These are phyloP conservation scores for Phytophthora palmivora DNA, from an alignment of 352 stramenopile genomes.

Conservation along the genomic window DNA sequence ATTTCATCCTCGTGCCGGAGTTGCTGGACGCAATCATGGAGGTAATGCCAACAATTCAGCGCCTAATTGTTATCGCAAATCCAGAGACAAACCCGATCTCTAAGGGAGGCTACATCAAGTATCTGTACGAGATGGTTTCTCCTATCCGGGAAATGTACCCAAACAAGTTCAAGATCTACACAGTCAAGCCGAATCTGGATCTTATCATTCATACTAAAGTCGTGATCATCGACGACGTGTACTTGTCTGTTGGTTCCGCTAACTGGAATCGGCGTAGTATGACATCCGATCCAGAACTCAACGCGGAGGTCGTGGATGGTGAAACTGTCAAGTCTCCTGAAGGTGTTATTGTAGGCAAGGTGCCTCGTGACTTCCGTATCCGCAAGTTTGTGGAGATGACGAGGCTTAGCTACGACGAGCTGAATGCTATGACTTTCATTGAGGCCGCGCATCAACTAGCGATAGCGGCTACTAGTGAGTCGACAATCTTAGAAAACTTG, in stretches of 20 bases:
- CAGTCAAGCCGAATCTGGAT: too few species aligned
- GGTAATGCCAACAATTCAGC: too few species aligned
- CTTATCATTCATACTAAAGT: too few species aligned
- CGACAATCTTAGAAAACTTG: constrained; percentile 36
- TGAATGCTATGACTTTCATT: constrained; percentile 55
- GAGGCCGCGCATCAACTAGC: constrained; percentile 50
- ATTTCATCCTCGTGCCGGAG: too few species aligned
- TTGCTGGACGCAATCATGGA: too few species aligned
- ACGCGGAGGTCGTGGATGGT: constrained; percentile 59
- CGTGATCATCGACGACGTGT: constrained; percentile 72
- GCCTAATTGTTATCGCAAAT: too few species aligned
- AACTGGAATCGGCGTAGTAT: constrained; percentile 67
- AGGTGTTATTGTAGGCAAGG: constrained; percentile 40
- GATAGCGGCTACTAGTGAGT: constrained; percentile 20
- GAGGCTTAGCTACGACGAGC: constrained; percentile 40
- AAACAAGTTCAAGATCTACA: too few species aligned
- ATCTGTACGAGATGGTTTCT: too few species aligned
- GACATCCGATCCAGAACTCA: constrained; percentile 65
- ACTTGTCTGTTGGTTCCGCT: constrained; percentile 56
- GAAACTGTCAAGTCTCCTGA: constrained; percentile 29
- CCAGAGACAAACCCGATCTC: too few species aligned
- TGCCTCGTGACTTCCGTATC: constrained; percentile 63
- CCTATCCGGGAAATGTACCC: too few species aligned
- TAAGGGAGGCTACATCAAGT: too few species aligned
- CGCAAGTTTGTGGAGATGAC: constrained; percentile 70